Evolutionary conservation across 2,329 filamentous ascomycete species (phyloP), one percentile per base, ranked within the genome.

Genomic region (Trichoderma asperellum): DNA sequence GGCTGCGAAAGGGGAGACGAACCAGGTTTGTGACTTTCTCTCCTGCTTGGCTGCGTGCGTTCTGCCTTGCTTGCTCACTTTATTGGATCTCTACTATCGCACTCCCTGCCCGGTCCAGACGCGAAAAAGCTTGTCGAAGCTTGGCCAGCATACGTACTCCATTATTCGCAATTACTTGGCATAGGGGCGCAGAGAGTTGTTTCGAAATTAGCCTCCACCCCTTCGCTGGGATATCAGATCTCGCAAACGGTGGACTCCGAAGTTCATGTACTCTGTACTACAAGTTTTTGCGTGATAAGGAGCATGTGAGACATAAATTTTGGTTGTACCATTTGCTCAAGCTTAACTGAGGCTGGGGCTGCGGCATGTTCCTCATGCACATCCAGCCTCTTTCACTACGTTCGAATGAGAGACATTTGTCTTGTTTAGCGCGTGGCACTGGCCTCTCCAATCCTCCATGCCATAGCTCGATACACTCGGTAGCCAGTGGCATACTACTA

Each of bases 181-280:
- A 58, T 59, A 59, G 64, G 55, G 55, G 64, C 64, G 64, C 64
- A 67, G 55, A 67, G 40, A 21, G 27, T 34, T 24, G 27, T 57
- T 47, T 58, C 16, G 62, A 66, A 66, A 66, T 66, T 53, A 58
- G 53, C 63, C 53, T 66, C 63, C 64, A 52, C 55, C 47, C n/a
- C 47, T 49, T 16, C 14, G 49, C 34, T 32, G 64, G 40, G 37
- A 59, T 52, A 52, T 35, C 64, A 67, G 64, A 67, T 67, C 64
- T 67, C 18, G 37, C 55, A 24, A 49, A 52, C 24, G 14, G 40
- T 40, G 35, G 24, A 49, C 52, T 66, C 52, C 55, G 64, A 55
- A 59, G 27, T 34, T 24, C n/a, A 24, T 49, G 47, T 49, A 49
- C 47, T 24, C n/a, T n/a, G 40, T 18, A n/a, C 2, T 7, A 21